Base-by-base conservation (phyloP, 1,284 basidiomycete species). In the Filobasidium uniguttulatum region DNA sequence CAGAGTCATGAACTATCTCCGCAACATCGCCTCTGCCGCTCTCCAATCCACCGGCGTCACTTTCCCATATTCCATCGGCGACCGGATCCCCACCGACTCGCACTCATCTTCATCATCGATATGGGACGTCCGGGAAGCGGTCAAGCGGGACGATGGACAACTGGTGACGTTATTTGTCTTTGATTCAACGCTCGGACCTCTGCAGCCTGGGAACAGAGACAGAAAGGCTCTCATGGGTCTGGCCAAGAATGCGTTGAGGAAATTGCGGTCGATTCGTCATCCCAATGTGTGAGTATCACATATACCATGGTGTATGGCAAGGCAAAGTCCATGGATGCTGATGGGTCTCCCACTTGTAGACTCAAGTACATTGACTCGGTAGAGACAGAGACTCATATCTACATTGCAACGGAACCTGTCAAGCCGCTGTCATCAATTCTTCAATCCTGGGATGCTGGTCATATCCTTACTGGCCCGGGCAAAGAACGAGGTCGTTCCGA, bases 341-440 rank as follows among this genome's bases (percentile, higher is more conserved):
- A 29, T 43, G 15, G n/a, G n/a, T 2, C 30, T 15, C 17, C 15
- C 25, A 9, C 17, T 2, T 38, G 3, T 55, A 70, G 68, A 3
- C 78, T 99, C 59, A 91, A 86, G 64, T 93, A 94, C 67, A 80
- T 98, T 71, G 91, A 94, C 58, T 86, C 79, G 1, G 81, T 87
- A 5, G 91, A 96, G 64, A 85, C 87, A 1, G 88, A 93, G 43
- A 79, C 79, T 0, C 78, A 79, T 1, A 78, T 98, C 35, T 85
- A 89, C 68, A 87, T 99, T 59, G 85, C 94, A 72, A 96, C 93
- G 0, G 94, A 98, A 69, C 82, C 85, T 3, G 83, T 97, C 6
- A 75, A 78, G 19, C 87, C 89, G 3, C 71, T 98, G 6, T 73
- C 77, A 29, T 69, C 72, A n/a, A 77, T 78, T 1, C 66, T 91